These are phyloP conservation scores for Ustilago sp. DNA, from an alignment of 1,284 basidiomycete species.

Conservation along the genomic window DNA sequence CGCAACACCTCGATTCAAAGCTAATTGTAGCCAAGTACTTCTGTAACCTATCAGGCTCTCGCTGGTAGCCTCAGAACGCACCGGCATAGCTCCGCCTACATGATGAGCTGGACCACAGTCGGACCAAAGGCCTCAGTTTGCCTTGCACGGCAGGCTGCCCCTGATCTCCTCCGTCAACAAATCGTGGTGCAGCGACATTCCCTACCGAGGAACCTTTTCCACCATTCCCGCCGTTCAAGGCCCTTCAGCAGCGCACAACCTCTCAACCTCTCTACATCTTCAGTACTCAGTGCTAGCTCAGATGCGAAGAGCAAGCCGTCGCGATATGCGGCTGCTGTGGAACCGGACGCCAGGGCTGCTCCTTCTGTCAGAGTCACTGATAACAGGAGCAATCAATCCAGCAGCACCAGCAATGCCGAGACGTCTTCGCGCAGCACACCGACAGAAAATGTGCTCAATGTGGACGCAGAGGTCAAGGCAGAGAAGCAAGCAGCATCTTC, in stretches of 20 bases:
- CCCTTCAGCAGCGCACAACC: conserved; percentile 12
- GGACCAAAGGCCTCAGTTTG: conserved; percentile 16
- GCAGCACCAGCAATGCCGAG: background rate
- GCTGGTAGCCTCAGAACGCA: background rate
- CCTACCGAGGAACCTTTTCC: conserved; percentile 32
- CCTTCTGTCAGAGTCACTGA: conserved; percentile 26
- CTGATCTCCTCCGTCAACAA: conserved; percentile 6
- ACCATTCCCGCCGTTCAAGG: conserved; percentile 27
- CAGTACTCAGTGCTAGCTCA: conserved; percentile 6
- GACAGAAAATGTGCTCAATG: conserved; percentile 26
- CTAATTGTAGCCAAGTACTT: background rate
- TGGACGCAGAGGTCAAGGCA: conserved; percentile 6
- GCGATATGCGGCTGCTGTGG: background rate
- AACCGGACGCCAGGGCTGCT: background rate
- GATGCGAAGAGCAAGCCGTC: conserved; percentile 11
- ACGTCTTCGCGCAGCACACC: conserved; percentile 18
- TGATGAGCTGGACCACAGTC: conserved; percentile 23
- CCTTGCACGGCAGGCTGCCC: conserved; percentile 18
- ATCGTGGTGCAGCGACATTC: conserved; percentile 18
- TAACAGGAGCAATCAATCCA: conserved; percentile 14
- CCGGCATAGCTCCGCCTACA: background rate
- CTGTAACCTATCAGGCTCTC: background rate
- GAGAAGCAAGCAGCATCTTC: background rate
- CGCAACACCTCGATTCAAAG: background rate
- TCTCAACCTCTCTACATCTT: conserved; percentile 21